Evolutionary conservation across 345 rosid genomes (phyloP), one percentile per base, ranked within the genome.

Genomic region (Geranium rotundifolium): DNA sequence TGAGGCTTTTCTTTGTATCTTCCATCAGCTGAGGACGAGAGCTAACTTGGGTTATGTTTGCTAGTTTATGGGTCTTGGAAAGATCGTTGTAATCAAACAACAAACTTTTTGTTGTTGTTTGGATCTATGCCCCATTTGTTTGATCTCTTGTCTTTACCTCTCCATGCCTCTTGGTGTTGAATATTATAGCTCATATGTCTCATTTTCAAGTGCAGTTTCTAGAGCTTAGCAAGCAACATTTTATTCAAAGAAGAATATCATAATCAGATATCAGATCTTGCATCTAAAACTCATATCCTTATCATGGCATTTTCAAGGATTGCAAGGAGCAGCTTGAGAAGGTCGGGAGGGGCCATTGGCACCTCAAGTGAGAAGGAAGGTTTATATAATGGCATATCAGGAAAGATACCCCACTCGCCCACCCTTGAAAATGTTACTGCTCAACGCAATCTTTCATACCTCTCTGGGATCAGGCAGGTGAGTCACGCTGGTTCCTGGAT

Each of bases 271-370:
- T 60, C 57, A 57, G 64, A 18, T 20, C 61, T 64, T 75, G 49
- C 2, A 20, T 19, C 62, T 29, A 59, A 69, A 63, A 54, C 68
- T 16, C 55, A 65, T 63, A 62, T 63, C 50, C 70, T 59, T 15
- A 17, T 19, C 15, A 84, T 87, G 95, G 88, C 95, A 66, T 72
- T 84, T 59, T 81, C 86, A 27, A 77, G 88, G 63, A 58, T 82
- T 64, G 79, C 77, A 17, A 65, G 80, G 61, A 71, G 72, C 60
- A 77, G 75, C 65, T 69, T 84, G 61, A 71, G 85, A 72, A 87
- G 90, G 70, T 63, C 84, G 30, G 73, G 69, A 62, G 77, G 66
- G 54, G 20, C 72, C 20, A 56, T 63, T 29, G 76, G 76, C 18
- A 58, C 68, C 65, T 63, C 17, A 56, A 49, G 61, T 6, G 54